These are phyloP conservation scores for Cladosporium sp. DNA, from an alignment of 2,329 filamentous ascomycete species.

Conservation along the genomic window DNA sequence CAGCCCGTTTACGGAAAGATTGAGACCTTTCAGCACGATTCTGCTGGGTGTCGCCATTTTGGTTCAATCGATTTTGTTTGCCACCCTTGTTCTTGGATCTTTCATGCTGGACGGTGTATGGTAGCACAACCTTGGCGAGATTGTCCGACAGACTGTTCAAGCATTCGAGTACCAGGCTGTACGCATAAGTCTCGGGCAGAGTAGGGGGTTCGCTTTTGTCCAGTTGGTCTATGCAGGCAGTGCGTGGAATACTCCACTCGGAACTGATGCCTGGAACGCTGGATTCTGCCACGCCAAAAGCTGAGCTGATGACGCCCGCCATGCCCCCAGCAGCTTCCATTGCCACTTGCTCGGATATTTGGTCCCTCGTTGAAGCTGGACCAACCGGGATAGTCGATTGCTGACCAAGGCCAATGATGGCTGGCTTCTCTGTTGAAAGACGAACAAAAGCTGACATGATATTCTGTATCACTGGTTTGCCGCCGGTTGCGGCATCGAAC, in stretches of 20 bases:
- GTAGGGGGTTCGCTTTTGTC: constrained; percentile 84
- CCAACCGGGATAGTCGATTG: constrained; percentile 80
- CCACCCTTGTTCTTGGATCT: constrained; percentile 43
- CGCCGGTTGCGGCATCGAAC: constrained; percentile 72
- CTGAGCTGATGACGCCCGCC: constrained; percentile 79
- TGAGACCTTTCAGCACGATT: constrained; percentile 52
- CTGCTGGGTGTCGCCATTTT: constrained; percentile 37
- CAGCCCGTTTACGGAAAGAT: constrained; percentile 72
- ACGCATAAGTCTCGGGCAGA: constrained; percentile 90
- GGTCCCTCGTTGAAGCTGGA: constrained; percentile 56
- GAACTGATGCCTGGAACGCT: constrained; percentile 76
- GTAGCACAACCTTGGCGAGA: constrained; percentile 88
- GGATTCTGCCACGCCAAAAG: constrained; percentile 64
- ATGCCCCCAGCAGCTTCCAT: constrained; percentile 79
- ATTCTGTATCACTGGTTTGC: constrained; percentile 76
- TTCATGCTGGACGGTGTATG: constrained; percentile 82
- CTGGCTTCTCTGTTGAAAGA: constrained; percentile 85
- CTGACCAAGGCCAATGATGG: constrained; percentile 81
- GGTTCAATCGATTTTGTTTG: constrained; percentile 23
- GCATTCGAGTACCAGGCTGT: constrained; percentile 83
- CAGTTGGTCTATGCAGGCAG: constrained; percentile 88
- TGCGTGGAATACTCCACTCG: constrained; percentile 85
- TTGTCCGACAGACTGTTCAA: constrained; percentile 89
- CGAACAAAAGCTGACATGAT: constrained; percentile 88
- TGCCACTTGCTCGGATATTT: constrained; percentile 76